These are phyloP conservation scores for Thelephora ganbajun DNA, from an alignment of 768 basidiomycete species.

Conservation along the genomic window DNA sequence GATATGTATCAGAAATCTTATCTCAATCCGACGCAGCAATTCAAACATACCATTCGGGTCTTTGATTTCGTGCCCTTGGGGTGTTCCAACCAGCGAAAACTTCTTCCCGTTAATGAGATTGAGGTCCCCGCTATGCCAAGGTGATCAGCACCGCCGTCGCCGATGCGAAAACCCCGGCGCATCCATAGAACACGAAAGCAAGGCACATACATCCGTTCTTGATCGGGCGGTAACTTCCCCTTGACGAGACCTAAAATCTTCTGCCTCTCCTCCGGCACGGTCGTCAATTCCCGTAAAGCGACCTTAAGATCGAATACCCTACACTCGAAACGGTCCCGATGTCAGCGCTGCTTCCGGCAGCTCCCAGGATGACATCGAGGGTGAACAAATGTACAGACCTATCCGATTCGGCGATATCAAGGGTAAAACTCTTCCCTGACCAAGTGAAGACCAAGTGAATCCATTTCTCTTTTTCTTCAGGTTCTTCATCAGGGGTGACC, in stretches of 20 bases:
- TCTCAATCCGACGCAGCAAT: neutral
- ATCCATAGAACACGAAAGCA: neutral
- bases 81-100: conserved; percentile 79
- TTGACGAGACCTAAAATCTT: conserved; percentile 81
- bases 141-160: neutral
- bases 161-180: conserved; percentile 1
- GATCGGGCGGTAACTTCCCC: conserved; percentile 69
- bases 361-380: neutral
- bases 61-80: conserved; percentile 74
- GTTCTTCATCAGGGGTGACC: neutral
- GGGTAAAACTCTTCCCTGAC: conserved; percentile 50
- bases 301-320: conserved; percentile 77
- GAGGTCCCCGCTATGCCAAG: conserved; percentile 35
- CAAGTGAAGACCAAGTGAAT: conserved; percentile 55
- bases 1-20: neutral
- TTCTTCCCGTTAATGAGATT: conserved; percentile 48
- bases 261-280: conserved; percentile 72
- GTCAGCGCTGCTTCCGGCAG: neutral
- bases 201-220: conserved; percentile 39
- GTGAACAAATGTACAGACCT: conserved; percentile 27
- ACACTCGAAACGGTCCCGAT: neutral
- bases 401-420: conserved; percentile 67
- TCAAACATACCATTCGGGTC: conserved; percentile 43
- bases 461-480: conserved; percentile 25
- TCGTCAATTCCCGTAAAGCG: conserved; percentile 50